phyloP scores from a whole-genome alignment of 495 filamentous ascomycete species.

The Hypoxylon crocopeplum region DNA sequence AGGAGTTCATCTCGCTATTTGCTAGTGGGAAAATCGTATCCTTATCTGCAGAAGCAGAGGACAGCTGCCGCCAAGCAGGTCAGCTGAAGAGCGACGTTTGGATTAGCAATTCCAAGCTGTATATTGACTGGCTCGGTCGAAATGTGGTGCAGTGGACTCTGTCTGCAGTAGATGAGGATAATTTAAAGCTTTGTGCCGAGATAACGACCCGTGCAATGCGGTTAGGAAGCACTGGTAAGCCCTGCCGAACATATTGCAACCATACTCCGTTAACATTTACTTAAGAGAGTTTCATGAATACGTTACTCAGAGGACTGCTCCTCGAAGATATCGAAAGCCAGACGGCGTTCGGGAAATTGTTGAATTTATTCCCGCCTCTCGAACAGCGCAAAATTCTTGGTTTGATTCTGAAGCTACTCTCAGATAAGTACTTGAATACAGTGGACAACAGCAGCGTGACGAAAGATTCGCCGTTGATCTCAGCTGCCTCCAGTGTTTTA shows the following conservation, averaged over 20 bases:
- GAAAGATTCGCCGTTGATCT: slow-evolving; percentile 47
- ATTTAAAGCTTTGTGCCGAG: slow-evolving; percentile 62
- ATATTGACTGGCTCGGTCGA: slow-evolving; percentile 74
- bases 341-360: slow-evolving; percentile 48
- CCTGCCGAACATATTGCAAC: not conserved
- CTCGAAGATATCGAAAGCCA: slow-evolving; percentile 44
- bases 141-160: slow-evolving; percentile 64
- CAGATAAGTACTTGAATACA: slow-evolving; percentile 58
- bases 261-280: slow-evolving; percentile 24
- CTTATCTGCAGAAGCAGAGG: slow-evolving; percentile 76
- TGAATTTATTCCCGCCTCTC: slow-evolving; percentile 56
- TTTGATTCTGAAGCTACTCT: slow-evolving; percentile 64
- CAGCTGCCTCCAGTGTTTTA: slow-evolving; percentile 57
- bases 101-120: slow-evolving; percentile 70
- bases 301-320: slow-evolving; percentile 55
- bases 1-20: slow-evolving; percentile 59
- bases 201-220: slow-evolving; percentile 70
- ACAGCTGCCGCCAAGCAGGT: slow-evolving; percentile 46
- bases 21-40: slow-evolving; percentile 76
- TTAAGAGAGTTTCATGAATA: slow-evolving; percentile 63
- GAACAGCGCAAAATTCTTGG: slow-evolving; percentile 67
- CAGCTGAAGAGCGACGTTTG: slow-evolving; percentile 56
- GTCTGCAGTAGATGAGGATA: slow-evolving; percentile 45
- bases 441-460: slow-evolving; percentile 40
- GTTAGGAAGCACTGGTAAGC: slow-evolving; percentile 76